Evolutionary conservation across 352 stramenopile genomes (phyloP).

Genomic region (Aphanomyces euteiches): DNA sequence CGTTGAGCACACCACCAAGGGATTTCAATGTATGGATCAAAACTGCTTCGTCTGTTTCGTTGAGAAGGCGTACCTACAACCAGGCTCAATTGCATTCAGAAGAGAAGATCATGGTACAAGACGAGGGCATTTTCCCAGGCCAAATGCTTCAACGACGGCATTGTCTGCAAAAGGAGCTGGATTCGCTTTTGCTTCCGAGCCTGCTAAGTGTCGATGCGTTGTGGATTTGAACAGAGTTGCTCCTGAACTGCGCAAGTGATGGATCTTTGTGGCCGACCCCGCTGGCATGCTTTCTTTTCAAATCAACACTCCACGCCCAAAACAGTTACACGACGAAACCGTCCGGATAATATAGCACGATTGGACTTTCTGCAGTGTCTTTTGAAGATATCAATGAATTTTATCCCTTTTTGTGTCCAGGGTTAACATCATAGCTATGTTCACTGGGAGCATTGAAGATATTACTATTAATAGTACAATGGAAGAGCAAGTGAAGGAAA

Average conservation of each 20-base stretch:
- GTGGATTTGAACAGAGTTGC: slow-evolving; percentile 65
- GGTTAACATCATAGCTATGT: no score
- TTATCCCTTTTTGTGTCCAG: no score
- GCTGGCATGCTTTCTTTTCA: background rate
- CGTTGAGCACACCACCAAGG: slow-evolving; percentile 49
- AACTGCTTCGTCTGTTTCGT: slow-evolving; percentile 50
- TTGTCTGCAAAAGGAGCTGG: slow-evolving; percentile 55
- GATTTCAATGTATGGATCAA: slow-evolving; percentile 49
- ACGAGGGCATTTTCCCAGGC: slow-evolving; percentile 63
- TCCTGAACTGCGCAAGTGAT: slow-evolving; percentile 54
- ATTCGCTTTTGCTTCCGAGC: slow-evolving; percentile 50
- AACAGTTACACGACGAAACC: no score
- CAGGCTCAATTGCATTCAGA: no score
- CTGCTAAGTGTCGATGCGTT: slow-evolving; percentile 52
- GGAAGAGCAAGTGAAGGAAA: no score
- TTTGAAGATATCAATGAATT: no score
- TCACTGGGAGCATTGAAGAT: no score
- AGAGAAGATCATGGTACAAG: slow-evolving; percentile 34
- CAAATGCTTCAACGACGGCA: slow-evolving; percentile 62
- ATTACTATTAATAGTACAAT: no score
- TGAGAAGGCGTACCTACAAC: slow-evolving; percentile 31
- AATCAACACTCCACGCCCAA: no score
- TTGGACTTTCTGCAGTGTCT: no score
- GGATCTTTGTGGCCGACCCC: slow-evolving; percentile 33
- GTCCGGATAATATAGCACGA: no score